A percentile compares a stretch with the other conserved stretches of the same genome.
These are phyloP conservation scores for Candida piceae DNA, from an alignment of 805 yeast species.

Conservation along the genomic window DNA sequence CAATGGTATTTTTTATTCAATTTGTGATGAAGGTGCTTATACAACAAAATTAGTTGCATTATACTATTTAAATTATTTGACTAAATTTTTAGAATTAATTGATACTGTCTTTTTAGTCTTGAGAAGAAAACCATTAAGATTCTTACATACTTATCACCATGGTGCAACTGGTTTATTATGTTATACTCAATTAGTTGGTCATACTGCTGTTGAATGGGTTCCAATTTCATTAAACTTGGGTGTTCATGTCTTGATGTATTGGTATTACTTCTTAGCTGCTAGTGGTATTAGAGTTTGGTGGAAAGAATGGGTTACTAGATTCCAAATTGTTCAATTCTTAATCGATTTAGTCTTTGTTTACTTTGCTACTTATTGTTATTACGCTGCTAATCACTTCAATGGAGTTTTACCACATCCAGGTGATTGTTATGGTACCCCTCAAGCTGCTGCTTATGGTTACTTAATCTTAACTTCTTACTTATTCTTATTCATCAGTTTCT, in stretches of 20 bases:
- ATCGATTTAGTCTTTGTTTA: slow-evolving; percentile 87
- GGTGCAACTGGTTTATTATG: slow-evolving; percentile 97
- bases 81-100: slow-evolving; percentile 81
- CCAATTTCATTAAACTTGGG: slow-evolving; percentile 83
- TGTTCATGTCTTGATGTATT: slow-evolving; percentile 96
- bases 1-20: slow-evolving; percentile 79
- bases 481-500: slow-evolving; percentile 86
- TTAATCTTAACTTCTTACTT: slow-evolving; percentile 82
- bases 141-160: slow-evolving; percentile 94
- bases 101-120: slow-evolving; percentile 91
- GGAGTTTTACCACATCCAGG: slow-evolving; percentile 70
- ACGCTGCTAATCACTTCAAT: slow-evolving; percentile 61
- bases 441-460: slow-evolving; percentile 91
- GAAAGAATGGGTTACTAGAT: slow-evolving; percentile 98
- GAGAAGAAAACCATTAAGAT: slow-evolving; percentile 86
- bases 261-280: slow-evolving; percentile 91
- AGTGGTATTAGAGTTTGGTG: slow-evolving; percentile 97
- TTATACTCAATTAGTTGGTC: slow-evolving; percentile 87
- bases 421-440: slow-evolving; percentile 86
- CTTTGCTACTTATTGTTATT: slow-evolving; percentile 90
- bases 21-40: slow-evolving; percentile 76
- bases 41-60: slow-evolving; percentile 76
- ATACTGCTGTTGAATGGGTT: slow-evolving; percentile 92
- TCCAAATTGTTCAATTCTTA: slow-evolving; percentile 90
- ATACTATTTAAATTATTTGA: slow-evolving; percentile 87